phyloP scores from a whole-genome alignment of 345 rosid species.

The Eucalyptus marginata region DNA sequence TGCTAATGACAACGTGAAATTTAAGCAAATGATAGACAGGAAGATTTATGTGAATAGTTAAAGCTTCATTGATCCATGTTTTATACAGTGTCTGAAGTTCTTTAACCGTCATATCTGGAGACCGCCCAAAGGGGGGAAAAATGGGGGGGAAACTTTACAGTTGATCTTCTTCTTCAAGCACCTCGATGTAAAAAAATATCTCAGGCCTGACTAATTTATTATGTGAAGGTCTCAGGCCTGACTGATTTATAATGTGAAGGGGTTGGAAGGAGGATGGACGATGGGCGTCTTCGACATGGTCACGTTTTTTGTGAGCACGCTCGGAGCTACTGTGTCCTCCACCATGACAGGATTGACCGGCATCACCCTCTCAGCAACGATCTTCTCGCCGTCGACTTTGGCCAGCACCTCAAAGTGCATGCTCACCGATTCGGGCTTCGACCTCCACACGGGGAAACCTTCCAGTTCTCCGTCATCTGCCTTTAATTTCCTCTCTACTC shows the following conservation, averaged over 20 bases:
- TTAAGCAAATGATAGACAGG: neutral
- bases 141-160: neutral
- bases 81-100: neutral
- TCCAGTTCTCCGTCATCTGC: conserved; percentile 18
- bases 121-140: neutral
- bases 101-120: neutral
- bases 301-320: conserved; percentile 34
- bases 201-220: conserved; percentile 12
- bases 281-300: conserved; percentile 47
- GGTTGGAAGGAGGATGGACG: conserved; percentile 45
- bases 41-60: neutral
- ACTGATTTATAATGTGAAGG: conserved; percentile 43
- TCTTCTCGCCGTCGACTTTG: conserved; percentile 69
- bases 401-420: conserved; percentile 93
- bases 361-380: conserved; percentile 60
- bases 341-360: conserved; percentile 43
- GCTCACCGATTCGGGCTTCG: conserved; percentile 55
- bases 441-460: conserved; percentile 64
- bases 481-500: conserved; percentile 70
- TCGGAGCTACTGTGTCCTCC: conserved; percentile 56
- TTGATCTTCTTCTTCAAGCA: neutral
- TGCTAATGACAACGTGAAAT: neutral
- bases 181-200: neutral
- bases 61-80: neutral
- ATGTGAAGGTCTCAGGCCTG: conserved; percentile 22